Evolutionary conservation across 1,284 basidiomycete species (phyloP).

Genomic region (Peniophora sp.): DNA sequence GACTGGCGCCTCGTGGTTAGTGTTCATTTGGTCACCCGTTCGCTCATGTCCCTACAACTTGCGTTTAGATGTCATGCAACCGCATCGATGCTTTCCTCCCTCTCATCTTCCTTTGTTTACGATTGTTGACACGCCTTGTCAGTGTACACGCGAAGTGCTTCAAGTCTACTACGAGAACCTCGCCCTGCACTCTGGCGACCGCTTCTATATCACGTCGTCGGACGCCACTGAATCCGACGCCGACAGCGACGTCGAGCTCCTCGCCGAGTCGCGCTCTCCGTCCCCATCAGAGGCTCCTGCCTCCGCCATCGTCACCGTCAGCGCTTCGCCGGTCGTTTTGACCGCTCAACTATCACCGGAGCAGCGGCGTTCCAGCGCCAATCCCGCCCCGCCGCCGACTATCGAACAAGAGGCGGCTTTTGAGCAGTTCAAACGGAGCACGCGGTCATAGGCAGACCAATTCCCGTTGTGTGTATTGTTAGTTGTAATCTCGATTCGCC

Average conservation of each 20-base stretch:
- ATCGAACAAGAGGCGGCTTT: constrained; percentile 79
- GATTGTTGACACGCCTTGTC: constrained; percentile 3
- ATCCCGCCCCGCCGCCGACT: constrained; percentile 44
- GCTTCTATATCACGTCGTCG: constrained; percentile 42
- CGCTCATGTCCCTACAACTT: constrained; percentile 7
- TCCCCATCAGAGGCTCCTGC: constrained; percentile 37
- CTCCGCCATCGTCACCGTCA: constrained; percentile 36
- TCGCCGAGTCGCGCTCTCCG: constrained; percentile 37
- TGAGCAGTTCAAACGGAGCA: constrained; percentile 47
- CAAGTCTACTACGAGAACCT: constrained; percentile 83
- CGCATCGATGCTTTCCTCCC: not conserved
- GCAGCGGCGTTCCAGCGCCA: not conserved
- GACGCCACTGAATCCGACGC: constrained; percentile 31
- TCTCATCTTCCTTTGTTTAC: not conserved
- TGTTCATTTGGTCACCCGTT: constrained; percentile 12
- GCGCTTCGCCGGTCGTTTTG: not conserved
- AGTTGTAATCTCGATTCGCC: too few relatives aligned
- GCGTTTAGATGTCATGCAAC: not conserved
- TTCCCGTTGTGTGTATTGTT: too few relatives aligned
- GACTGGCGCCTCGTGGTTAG: constrained; percentile 91
- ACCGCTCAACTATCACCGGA: not conserved
- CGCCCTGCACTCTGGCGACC: constrained; percentile 61
- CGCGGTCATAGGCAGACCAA: too few relatives aligned
- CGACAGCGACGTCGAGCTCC: constrained; percentile 48
- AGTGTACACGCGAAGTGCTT: constrained; percentile 75